These are phyloP conservation scores for Arabidopsis lyrata DNA, from an alignment of 441 rosid species.

Conservation along the genomic window DNA sequence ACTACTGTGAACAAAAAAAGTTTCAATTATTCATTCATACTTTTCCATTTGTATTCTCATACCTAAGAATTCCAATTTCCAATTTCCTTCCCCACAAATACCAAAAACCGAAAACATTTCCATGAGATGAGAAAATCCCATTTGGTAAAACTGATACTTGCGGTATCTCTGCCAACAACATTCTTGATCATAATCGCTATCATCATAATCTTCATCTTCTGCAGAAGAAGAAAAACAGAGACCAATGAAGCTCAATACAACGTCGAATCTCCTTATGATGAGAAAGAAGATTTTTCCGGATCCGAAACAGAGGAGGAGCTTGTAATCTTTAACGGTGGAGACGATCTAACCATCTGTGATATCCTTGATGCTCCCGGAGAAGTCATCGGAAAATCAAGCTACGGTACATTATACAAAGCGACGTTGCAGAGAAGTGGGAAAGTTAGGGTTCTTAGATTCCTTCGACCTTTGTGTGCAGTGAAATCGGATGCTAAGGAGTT, in stretches of 20 bases:
- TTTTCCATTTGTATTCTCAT: conserved; percentile 1
- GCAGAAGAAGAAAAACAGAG: conserved; percentile 16
- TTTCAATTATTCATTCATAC: conserved; percentile 10
- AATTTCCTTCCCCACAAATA: not conserved
- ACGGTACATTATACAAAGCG: conserved; percentile 89
- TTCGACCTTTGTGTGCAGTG: conserved; percentile 75
- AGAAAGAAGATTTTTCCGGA: conserved; percentile 20
- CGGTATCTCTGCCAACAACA: conserved; percentile 49
- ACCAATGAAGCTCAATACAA: conserved; percentile 30
- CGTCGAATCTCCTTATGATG: conserved; percentile 49
- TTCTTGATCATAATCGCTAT: conserved; percentile 50
- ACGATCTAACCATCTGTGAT: conserved; percentile 70
- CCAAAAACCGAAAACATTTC: conserved; percentile 9
- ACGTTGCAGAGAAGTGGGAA: conserved; percentile 61
- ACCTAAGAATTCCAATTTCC: conserved; percentile 13
- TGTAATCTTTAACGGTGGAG: conserved; percentile 66
- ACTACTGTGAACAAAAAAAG: not conserved
- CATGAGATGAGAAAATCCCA: conserved; percentile 60
- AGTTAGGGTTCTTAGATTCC: conserved; percentile 74
- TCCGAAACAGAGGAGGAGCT: conserved; percentile 58
- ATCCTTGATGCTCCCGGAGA: conserved; percentile 97
- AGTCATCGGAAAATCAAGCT: conserved; percentile 87
- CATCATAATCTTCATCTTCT: conserved; percentile 40
- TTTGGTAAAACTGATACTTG: conserved; percentile 61
- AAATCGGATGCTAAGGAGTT: conserved; percentile 54